phyloP scores from a whole-genome alignment of 768 basidiomycete genomes.

The Tubosaeta sp. region DNA sequence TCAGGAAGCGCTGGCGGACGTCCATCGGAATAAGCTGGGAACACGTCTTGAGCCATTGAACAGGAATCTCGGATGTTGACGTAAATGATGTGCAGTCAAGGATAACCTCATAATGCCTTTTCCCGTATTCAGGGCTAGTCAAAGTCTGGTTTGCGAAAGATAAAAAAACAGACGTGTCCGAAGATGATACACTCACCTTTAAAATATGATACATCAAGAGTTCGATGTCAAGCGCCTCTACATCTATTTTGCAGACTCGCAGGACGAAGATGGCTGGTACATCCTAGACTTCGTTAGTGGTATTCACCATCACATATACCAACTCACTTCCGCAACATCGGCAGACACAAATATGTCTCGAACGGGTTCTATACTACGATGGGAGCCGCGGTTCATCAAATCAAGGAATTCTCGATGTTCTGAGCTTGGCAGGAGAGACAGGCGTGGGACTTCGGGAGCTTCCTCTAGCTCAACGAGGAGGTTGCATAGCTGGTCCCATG shows the following conservation, averaged over 20 bases:
- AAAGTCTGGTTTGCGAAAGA: constrained; percentile 41
- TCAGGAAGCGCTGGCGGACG: constrained; percentile 56
- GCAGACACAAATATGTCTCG: constrained; percentile 63
- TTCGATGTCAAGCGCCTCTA: constrained; percentile 76
- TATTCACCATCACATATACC: not conserved
- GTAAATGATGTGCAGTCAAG: constrained; percentile 80
- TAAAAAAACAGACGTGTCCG: not conserved
- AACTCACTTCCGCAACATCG: constrained; percentile 41
- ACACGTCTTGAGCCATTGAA: constrained; percentile 78
- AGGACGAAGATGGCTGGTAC: constrained; percentile 55
- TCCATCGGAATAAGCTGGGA: constrained; percentile 71
- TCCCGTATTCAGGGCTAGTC: constrained; percentile 42
- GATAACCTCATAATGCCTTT: constrained; percentile 63
- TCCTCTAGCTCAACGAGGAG: constrained; percentile 75
- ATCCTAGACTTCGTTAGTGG: constrained; percentile 29
- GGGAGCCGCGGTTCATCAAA: constrained; percentile 60
- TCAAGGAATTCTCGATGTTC: constrained; percentile 65
- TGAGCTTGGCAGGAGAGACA: constrained; percentile 43
- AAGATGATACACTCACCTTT: constrained; percentile 42
- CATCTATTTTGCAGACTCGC: constrained; percentile 65
- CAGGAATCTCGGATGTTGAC: constrained; percentile 69
- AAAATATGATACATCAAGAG: constrained; percentile 74
- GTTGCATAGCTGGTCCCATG: constrained; percentile 79
- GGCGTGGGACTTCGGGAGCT: constrained; percentile 60
- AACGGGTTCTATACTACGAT: constrained; percentile 58